These are phyloP conservation scores for Salix koriyanagi DNA, from an alignment of 345 rosid genomes.

Conservation along the genomic window DNA sequence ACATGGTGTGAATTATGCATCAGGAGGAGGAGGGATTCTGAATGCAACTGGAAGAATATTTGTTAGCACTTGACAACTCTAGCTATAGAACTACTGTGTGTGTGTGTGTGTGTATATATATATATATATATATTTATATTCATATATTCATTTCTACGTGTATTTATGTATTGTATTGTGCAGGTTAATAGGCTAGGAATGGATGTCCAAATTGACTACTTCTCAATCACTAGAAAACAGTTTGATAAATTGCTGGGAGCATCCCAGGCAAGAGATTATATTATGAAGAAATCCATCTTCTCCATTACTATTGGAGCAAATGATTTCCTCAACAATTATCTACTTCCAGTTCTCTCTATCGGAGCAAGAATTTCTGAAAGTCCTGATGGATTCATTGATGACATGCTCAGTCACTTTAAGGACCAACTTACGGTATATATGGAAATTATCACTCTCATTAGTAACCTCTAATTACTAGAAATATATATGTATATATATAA, in stretches of 20 bases:
- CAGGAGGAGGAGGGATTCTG: conserved; percentile 90
- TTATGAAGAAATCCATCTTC: conserved; percentile 52
- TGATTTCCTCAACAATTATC: conserved; percentile 87
- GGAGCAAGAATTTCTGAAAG: conserved; percentile 63
- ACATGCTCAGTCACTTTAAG: conserved; percentile 58
- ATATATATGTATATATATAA: neutral
- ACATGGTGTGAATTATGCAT: conserved; percentile 79
- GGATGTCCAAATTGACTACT: conserved; percentile 83
- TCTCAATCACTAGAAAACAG: conserved; percentile 63
- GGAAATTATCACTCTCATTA: neutral
- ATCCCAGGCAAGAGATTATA: conserved; percentile 59
- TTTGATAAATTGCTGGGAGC: conserved; percentile 62
- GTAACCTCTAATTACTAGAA: too few relatives aligned
- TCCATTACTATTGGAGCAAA: conserved; percentile 82
- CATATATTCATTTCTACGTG: neutral
- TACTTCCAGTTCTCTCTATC: conserved; percentile 69
- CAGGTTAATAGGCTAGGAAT: conserved; percentile 82
- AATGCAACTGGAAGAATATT: conserved; percentile 93
- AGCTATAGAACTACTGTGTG: too few relatives aligned
- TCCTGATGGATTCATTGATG: conserved; percentile 70
- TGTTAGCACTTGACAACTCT: conserved; percentile 22
- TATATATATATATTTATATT: too few relatives aligned
- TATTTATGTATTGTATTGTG: neutral
- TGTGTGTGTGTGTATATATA: too few relatives aligned
- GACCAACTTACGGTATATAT: conserved; percentile 38